Conservation (phyloP, 495 filamentous ascomycete species). For the Copromyces sp. region DNA sequence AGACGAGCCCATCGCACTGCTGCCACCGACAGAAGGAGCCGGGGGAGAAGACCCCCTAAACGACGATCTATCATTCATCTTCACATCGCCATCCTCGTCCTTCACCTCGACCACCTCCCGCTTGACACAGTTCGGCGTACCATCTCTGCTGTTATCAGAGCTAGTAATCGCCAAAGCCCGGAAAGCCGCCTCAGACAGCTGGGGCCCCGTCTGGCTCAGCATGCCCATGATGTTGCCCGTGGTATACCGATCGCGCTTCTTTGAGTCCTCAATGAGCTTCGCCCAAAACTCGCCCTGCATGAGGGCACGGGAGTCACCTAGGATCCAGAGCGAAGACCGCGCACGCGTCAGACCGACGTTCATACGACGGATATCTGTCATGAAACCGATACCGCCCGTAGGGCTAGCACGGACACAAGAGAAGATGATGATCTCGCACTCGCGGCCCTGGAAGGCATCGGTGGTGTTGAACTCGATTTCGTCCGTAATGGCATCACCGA, state of each 20-base stretch:
- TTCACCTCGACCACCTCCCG: background rate
- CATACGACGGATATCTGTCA: conserved; percentile 97
- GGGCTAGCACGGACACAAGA: conserved; percentile 88
- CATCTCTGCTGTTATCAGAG: background rate
- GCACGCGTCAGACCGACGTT: conserved; percentile 96
- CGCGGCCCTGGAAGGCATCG: conserved; percentile 93
- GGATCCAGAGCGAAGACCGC: conserved; percentile 88
- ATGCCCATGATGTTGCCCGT: conserved; percentile 48
- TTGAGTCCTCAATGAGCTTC: conserved; percentile 71
- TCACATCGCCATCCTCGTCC: conserved; percentile 12
- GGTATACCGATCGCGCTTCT: conserved; percentile 62
- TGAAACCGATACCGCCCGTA: conserved; percentile 90
- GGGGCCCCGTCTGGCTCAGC: conserved; percentile 26
- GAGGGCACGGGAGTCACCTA: conserved; percentile 81
- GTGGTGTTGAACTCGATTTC: conserved; percentile 95
- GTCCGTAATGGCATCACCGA: conserved; percentile 64
- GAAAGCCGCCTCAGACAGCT: conserved; percentile 11
- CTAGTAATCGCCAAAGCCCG: conserved; percentile 1
- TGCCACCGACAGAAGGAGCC: background rate
- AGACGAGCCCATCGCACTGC: background rate
- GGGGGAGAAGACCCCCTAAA: background rate
- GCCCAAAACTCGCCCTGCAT: conserved; percentile 85
- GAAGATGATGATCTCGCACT: conserved; percentile 97
- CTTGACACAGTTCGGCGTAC: background rate
- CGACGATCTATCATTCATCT: conserved; percentile 15